These are phyloP conservation scores for Cephaloascus albidus DNA, from an alignment of 805 yeast genomes.

Conservation along the genomic window DNA sequence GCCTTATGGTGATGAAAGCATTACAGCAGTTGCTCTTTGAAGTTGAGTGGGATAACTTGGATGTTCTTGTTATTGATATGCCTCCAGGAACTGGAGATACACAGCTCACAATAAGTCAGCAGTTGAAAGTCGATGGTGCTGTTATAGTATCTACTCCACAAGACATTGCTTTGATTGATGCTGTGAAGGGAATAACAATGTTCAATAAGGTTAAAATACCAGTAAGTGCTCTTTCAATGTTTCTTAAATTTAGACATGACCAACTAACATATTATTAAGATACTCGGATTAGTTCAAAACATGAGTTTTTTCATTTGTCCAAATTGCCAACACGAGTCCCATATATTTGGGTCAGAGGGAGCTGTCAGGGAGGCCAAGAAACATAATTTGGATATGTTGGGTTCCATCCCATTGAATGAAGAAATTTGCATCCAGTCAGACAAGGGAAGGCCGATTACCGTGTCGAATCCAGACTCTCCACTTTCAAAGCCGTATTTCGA, in stretches of 20 bases:
- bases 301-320: slow-evolving; percentile 77
- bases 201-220: slow-evolving; percentile 65
- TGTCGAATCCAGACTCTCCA: slow-evolving; percentile 26
- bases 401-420: slow-evolving; percentile 58
- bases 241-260: no score
- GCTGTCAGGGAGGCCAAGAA: slow-evolving; percentile 39
- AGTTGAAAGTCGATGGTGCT: slow-evolving; percentile 68
- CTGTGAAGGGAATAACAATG: slow-evolving; percentile 73
- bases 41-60: slow-evolving; percentile 65
- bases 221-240: slow-evolving; percentile 5
- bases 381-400: slow-evolving; percentile 43
- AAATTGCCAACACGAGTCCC: slow-evolving; percentile 63
- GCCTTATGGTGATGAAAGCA: slow-evolving; percentile 81
- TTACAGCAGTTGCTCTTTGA: slow-evolving; percentile 76
- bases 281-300: slow-evolving; percentile 71
- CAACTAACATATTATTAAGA: no score
- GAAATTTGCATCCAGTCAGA: slow-evolving; percentile 56
- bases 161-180: slow-evolving; percentile 75
- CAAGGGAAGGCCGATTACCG: slow-evolving; percentile 52
- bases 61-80: slow-evolving; percentile 68
- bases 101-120: slow-evolving; percentile 76
- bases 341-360: slow-evolving; percentile 65
- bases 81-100: slow-evolving; percentile 93
- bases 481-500: slow-evolving; percentile 33
- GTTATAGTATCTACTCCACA: slow-evolving; percentile 81